Base-by-base conservation (phyloP, 768 basidiomycete genomes). In the Baorangia bicolor region DNA sequence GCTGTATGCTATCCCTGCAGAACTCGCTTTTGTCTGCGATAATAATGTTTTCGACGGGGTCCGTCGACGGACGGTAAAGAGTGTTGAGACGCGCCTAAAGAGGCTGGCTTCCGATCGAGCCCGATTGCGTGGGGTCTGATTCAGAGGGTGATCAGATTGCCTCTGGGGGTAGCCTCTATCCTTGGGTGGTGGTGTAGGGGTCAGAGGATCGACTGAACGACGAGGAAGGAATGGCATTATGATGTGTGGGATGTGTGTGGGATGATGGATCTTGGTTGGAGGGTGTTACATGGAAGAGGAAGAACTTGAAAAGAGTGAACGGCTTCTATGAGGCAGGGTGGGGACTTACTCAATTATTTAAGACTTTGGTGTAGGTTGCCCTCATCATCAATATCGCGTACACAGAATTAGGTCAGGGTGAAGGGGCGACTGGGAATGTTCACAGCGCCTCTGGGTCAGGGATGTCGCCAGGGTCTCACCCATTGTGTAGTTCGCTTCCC, bases 211-310 rank as follows among this genome's bases (percentile, higher is more conserved):
- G 38, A 62, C 58, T 40, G 61, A 57, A 30, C 69, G 69, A 45
- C 71, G 64, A 31, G 64, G 61, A 60, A 71, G 64, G 60, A 72
- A 71, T 14, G 51, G 58, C 69, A 71, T 70, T 49, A 44, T 31
- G 16, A 42, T 12, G 31, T 51, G 44, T 37, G 55, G 12, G 37
- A 14, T 28, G 43, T 20, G 45, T 18, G n/a, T 35, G 18, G 51
- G 7, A 23, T 23, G 21, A 49, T 35, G 52, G 55, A 23, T 23
- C 25, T 51, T 35, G 52, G 55, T 33, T 16, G 49, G 41, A 38
- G 49, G 52, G 25, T 39, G 54, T 53, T 55, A 64, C 67, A 63
- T 65, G 23, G 59, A 57, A 61, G 27, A n/a, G n/a, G n/a, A n/a
- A n/a, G n/a, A n/a, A n/a, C n/a, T n/a, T n/a, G n/a, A 40, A 53